A percentile compares a stretch with the other conserved stretches of the same genome.
These are phyloP conservation scores for Saccharomyces eubayanus DNA, from an alignment of 805 yeast genomes.

Conservation along the genomic window DNA sequence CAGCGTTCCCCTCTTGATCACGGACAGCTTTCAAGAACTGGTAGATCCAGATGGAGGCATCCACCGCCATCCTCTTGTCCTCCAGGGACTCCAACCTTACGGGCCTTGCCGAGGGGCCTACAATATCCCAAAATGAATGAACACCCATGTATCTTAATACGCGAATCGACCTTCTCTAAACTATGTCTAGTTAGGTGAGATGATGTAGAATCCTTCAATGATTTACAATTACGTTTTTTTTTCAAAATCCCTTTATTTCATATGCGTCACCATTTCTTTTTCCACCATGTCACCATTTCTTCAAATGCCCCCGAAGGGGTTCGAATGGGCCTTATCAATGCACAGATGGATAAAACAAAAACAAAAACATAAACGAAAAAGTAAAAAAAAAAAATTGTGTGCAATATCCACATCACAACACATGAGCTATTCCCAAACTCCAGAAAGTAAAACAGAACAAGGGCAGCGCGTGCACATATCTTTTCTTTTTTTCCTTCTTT, in stretches of 20 bases:
- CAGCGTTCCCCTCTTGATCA: slow-evolving; percentile 69
- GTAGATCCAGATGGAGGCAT: slow-evolving; percentile 97
- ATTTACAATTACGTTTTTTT: background rate
- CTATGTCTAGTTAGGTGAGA: background rate
- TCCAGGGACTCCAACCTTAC: slow-evolving; percentile 79
- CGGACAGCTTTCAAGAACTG: slow-evolving; percentile 93
- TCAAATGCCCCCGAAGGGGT: background rate
- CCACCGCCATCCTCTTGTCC: slow-evolving; percentile 78
- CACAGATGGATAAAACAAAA: background rate
- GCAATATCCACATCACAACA: background rate
- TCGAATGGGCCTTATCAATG: background rate
- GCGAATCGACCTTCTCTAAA: background rate
- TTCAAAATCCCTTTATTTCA: slow-evolving; percentile 1
- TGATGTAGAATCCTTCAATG: background rate
- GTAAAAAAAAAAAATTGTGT: background rate
- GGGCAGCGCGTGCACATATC: background rate
- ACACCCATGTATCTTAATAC: slow-evolving; percentile 70
- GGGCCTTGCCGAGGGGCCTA: slow-evolving; percentile 85
- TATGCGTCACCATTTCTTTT: background rate
- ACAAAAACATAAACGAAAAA: background rate
- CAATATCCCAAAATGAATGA: slow-evolving; percentile 83
- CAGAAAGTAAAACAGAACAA: background rate
- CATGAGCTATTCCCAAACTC: background rate
- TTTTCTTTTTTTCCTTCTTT: no score
- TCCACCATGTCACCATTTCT: background rate